These are phyloP conservation scores for Termitomyces bulborhizus DNA, from an alignment of 768 basidiomycete species.

Conservation along the genomic window DNA sequence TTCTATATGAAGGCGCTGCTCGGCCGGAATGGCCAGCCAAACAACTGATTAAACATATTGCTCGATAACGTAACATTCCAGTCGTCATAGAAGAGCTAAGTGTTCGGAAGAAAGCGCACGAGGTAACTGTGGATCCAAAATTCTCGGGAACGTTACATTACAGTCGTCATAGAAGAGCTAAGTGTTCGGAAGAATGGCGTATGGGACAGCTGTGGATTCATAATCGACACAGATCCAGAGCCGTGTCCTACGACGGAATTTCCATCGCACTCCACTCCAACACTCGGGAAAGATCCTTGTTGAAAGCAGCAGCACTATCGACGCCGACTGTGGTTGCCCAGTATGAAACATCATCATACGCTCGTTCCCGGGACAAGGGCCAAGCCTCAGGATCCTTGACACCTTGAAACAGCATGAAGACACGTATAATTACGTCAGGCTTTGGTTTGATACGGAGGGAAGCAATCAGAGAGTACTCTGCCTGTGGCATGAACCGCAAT, in stretches of 20 bases:
- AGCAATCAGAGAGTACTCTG: slow-evolving; percentile 33
- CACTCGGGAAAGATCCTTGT: slow-evolving; percentile 28
- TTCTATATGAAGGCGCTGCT: neutral
- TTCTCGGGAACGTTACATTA: neutral
- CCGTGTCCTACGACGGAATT: slow-evolving; percentile 13
- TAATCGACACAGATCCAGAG: neutral
- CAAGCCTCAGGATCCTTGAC: slow-evolving; percentile 22
- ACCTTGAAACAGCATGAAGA: slow-evolving; percentile 44
- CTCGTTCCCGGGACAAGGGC: slow-evolving; percentile 17
- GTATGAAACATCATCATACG: slow-evolving; percentile 14
- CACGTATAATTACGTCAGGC: slow-evolving; percentile 36
- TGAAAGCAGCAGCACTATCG: slow-evolving; percentile 17
- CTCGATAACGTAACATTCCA: neutral
- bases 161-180: neutral
- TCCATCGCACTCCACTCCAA: slow-evolving; percentile 48
- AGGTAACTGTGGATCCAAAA: neutral
- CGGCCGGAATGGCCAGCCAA: neutral
- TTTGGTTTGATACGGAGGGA: slow-evolving; percentile 29
- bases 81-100: neutral
- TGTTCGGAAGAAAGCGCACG: neutral
- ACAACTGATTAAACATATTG: neutral
- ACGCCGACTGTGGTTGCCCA: slow-evolving; percentile 32
- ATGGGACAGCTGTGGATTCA: neutral
- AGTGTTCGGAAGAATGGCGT: neutral
- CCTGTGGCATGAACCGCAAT: slow-evolving; percentile 40